Percentiles rank a stretch among this genome's conserved stretches.
phyloP scores from a whole-genome alignment of 2,329 filamentous ascomycete genomes.

The Trichoderma pleuroti region DNA sequence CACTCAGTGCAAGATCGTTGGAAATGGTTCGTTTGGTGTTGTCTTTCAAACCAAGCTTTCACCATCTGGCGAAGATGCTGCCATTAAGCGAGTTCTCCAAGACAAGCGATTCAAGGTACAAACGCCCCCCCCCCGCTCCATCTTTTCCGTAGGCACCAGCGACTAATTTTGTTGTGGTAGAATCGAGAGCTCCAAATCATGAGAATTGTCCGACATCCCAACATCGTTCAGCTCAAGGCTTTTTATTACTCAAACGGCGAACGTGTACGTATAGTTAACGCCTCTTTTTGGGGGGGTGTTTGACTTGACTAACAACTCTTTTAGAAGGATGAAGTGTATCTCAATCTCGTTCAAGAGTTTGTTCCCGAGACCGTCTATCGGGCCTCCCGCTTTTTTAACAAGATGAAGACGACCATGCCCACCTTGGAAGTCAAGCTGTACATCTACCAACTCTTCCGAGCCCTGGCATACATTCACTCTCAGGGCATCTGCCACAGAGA shows the following conservation, averaged over 20 bases:
- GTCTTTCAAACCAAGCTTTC: conserved; percentile 99
- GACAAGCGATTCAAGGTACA: conserved; percentile 98
- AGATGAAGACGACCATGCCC: conserved; percentile 99
- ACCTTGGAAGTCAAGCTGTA: conserved; percentile 98
- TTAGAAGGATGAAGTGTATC: conserved; percentile 96
- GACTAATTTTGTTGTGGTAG: conserved; percentile 46
- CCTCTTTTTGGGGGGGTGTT: neutral
- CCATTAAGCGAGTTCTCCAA: conserved; percentile 97
- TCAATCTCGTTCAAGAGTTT: conserved; percentile 96
- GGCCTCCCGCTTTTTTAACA: conserved; percentile 98
- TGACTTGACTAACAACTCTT: conserved; percentile 16
- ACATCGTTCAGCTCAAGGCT: conserved; percentile 97
- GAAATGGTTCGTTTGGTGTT: conserved; percentile 97
- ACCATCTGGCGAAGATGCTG: conserved; percentile 95
- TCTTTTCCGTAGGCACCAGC: neutral
- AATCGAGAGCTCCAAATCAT: conserved; percentile 99
- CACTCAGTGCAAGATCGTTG: conserved; percentile 98
- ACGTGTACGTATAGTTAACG: conserved; percentile 58
- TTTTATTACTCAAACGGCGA: conserved; percentile 99
- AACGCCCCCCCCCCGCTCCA: conserved; percentile 16
- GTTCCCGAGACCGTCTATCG: conserved; percentile 98
- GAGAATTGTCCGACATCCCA: conserved; percentile 97
- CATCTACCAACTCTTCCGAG: conserved; percentile 98
- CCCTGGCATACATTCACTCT: conserved; percentile 97
- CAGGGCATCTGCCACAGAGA: conserved; percentile 98